These are phyloP conservation scores for Neurospora sp. DNA, from an alignment of 495 filamentous ascomycete genomes.

Conservation along the genomic window DNA sequence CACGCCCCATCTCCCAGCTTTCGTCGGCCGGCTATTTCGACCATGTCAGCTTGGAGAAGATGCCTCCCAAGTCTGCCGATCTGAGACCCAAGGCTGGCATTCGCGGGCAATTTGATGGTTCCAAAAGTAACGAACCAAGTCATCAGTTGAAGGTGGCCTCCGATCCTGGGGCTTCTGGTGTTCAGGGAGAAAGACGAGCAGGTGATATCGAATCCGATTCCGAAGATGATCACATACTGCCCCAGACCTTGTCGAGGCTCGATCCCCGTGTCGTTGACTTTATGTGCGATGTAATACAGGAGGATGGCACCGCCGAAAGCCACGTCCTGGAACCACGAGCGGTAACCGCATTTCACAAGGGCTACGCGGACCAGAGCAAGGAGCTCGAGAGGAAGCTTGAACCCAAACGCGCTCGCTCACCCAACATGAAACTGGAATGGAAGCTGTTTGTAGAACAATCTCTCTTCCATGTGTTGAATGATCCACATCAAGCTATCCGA, in stretches of 20 bases:
- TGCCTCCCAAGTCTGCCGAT: constrained; percentile 21
- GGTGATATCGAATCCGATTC: constrained; percentile 19
- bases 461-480: constrained; percentile 62
- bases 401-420: constrained; percentile 6
- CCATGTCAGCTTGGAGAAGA: constrained; percentile 24
- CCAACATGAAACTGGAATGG: constrained; percentile 33
- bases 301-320: constrained; percentile 37
- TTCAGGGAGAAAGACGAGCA: neutral
- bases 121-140: constrained; percentile 1
- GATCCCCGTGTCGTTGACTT: constrained; percentile 40
- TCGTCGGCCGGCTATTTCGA: constrained; percentile 26
- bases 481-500: constrained; percentile 48
- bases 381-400: constrained; percentile 25
- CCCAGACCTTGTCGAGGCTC: constrained; percentile 32
- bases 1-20: constrained; percentile 30
- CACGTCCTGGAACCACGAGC: constrained; percentile 34
- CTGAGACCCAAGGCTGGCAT: constrained; percentile 9
- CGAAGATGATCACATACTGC: constrained; percentile 29
- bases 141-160: neutral
- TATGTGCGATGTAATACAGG: constrained; percentile 41
- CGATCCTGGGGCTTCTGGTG: constrained; percentile 7
- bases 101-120: constrained; percentile 11
- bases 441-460: constrained; percentile 60
- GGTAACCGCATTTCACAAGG: constrained; percentile 19
- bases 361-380: constrained; percentile 18